Conservation (phyloP, 768 basidiomycete genomes). For the Leccinum subtestaceum region DNA sequence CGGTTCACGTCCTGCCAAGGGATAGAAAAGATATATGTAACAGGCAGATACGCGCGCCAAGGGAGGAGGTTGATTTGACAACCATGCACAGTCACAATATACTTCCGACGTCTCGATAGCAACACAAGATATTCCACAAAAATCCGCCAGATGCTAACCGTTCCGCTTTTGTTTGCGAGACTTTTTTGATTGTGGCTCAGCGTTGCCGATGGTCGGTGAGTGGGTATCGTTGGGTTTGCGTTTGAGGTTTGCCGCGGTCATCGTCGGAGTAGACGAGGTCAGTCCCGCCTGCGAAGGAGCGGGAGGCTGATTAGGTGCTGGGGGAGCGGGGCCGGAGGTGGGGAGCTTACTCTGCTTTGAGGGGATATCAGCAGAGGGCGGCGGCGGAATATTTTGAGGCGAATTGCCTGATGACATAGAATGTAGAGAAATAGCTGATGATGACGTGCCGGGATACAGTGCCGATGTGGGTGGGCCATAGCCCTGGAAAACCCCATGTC, state of each 20-base stretch:
- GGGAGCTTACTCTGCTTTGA: conserved; percentile 65
- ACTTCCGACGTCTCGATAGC: conserved; percentile 29
- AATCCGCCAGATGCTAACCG: conserved; percentile 37
- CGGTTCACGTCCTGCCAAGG: conserved; percentile 24
- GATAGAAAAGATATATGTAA: conserved; percentile 31
- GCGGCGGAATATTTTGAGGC: conserved; percentile 46
- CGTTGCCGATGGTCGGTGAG: conserved; percentile 51
- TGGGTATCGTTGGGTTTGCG: conserved; percentile 47
- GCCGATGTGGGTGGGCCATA: conserved; percentile 38
- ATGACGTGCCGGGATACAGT: conserved; percentile 43
- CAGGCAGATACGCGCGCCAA: conserved; percentile 17
- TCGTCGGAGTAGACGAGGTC: conserved; percentile 46
- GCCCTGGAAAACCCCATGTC: conserved; percentile 23
- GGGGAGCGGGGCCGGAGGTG: conserved; percentile 40
- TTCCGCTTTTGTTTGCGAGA: conserved; percentile 56
- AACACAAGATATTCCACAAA: conserved; percentile 35
- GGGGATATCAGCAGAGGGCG: conserved; percentile 50
- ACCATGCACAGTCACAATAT: conserved; percentile 27
- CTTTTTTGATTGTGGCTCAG: conserved; percentile 50
- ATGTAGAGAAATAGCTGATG: conserved; percentile 45
- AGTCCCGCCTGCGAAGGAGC: conserved; percentile 41
- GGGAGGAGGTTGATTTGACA: conserved; percentile 15
- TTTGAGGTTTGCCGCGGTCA: conserved; percentile 51
- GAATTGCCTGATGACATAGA: conserved; percentile 41
- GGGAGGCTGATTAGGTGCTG: conserved; percentile 39